Evolutionary conservation across 2,329 filamentous ascomycete species (phyloP).

Genomic region (Sclerotinia glacialis): DNA sequence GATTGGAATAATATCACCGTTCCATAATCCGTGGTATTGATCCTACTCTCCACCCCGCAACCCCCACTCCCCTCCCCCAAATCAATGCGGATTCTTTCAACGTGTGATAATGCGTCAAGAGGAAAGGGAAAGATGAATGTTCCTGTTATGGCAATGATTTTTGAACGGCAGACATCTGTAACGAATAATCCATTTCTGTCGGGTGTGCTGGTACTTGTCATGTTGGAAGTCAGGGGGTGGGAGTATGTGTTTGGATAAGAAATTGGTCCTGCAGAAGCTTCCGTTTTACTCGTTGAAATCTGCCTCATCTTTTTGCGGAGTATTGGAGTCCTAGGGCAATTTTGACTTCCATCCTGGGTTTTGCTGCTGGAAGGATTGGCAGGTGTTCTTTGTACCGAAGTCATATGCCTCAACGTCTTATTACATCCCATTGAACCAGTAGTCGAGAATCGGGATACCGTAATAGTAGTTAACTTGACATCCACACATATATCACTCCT

Average conservation of each 20-base stretch:
- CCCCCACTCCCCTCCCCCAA: too few relatives aligned
- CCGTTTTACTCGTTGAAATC: neutral
- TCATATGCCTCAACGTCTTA: neutral
- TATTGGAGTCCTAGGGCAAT: neutral
- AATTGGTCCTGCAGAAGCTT: neutral
- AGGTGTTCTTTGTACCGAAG: neutral
- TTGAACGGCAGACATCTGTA: too few relatives aligned
- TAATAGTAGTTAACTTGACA: neutral
- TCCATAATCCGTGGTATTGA: neutral
- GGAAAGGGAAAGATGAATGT: neutral
- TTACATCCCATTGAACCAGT: neutral
- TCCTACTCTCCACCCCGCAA: too few relatives aligned
- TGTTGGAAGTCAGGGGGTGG: neutral
- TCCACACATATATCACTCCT: constrained; percentile 9
- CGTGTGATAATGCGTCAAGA: neutral
- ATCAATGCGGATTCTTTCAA: neutral
- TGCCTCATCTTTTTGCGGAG: neutral
- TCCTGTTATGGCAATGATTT: neutral
- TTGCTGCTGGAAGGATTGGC: neutral
- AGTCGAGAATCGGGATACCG: neutral
- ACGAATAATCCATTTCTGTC: neutral
- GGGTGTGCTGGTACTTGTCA: neutral
- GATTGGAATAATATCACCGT: neutral
- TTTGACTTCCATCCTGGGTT: neutral
- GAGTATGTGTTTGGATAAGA: neutral